phyloP scores from a whole-genome alignment of 192 early-diverging fungal genomes.

The Gonapodya sp. region DNA sequence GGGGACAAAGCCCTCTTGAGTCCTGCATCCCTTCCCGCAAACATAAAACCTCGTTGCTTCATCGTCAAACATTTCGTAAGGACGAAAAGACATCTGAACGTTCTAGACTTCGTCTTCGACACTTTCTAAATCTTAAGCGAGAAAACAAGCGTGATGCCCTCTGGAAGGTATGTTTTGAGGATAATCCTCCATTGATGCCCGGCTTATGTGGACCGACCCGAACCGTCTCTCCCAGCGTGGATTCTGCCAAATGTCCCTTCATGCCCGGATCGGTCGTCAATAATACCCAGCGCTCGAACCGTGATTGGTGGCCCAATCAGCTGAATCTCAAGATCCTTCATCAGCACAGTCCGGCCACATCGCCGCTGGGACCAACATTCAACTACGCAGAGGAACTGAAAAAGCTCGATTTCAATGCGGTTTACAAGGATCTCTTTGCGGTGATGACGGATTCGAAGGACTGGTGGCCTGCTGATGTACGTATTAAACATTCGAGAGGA shows the following conservation, averaged over 20 bases:
- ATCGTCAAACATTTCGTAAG: too few species aligned
- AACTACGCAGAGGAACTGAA: background rate
- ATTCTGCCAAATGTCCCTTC: background rate
- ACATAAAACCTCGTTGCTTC: too few species aligned
- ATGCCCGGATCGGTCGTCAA: background rate
- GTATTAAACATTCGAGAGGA: too few species aligned
- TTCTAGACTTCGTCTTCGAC: too few species aligned
- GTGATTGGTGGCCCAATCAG: conserved; percentile 10
- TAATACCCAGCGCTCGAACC: background rate
- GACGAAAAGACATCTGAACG: too few species aligned
- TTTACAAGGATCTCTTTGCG: conserved; percentile 1
- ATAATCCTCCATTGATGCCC: too few species aligned
- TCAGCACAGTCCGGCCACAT: background rate
- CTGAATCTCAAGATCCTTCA: conserved; percentile 6
- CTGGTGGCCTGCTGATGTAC: conserved; percentile 9
- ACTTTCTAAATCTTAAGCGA: too few species aligned
- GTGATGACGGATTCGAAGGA: conserved; percentile 6
- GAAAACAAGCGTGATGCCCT: too few species aligned
- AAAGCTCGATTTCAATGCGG: background rate
- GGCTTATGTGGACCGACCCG: too few species aligned
- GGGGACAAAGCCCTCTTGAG: too few species aligned
- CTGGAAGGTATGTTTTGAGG: too few species aligned
- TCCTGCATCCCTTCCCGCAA: too few species aligned
- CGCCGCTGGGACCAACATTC: background rate
- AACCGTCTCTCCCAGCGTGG: background rate